Evolutionary conservation across 2,329 filamentous ascomycete species (phyloP), one percentile per base, ranked within the genome.

Genomic region (Zymoseptoria pseudotritici): DNA sequence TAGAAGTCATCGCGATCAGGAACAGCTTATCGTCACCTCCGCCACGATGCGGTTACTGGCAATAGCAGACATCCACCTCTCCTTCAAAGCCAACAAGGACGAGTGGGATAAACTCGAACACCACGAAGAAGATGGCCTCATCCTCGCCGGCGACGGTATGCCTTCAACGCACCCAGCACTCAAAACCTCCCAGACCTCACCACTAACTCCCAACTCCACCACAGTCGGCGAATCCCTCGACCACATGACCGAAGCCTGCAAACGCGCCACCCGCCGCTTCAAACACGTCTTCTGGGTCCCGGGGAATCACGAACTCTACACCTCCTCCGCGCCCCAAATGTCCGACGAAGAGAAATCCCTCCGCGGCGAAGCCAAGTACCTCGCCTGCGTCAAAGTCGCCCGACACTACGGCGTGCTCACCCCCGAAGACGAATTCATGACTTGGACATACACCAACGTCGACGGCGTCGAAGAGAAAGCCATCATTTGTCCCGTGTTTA

Each of bases 291-390:
- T 78, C 66, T 84, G 82, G 82, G 78, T 78, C 7, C 82, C 81
- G 0, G 82, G 82, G 4, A 84, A 84, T 67, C 82, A 84, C 64
- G 82, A 84, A 72, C 76, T 85, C 9, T 85, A 84, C 69, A 82
- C 79, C 1, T 67, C 83, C 57, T 74, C 76, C 0, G 69, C 73
- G 3, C 67, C 76, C 22, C 71, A 74, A 9, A 53, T 65, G 55
- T 53, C 58, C 53, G 72, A 74, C 42, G 61, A 67, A 19, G 66
- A 71, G 36, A 65, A 64, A 58, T 69, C 73, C 61, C 71, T 77
- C 2, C 70, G 76, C 4, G 82, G 82, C 58, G 79, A 81, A 66
- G 74, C 71, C 54, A 84, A 84, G 68, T 85, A 84, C 71, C 71
- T 76, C 60, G 77, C 81, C 55, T 84, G 82, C 68, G 74, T 84